These are phyloP conservation scores for Salix arbutifolia DNA, from an alignment of 345 rosid species.

Conservation along the genomic window DNA sequence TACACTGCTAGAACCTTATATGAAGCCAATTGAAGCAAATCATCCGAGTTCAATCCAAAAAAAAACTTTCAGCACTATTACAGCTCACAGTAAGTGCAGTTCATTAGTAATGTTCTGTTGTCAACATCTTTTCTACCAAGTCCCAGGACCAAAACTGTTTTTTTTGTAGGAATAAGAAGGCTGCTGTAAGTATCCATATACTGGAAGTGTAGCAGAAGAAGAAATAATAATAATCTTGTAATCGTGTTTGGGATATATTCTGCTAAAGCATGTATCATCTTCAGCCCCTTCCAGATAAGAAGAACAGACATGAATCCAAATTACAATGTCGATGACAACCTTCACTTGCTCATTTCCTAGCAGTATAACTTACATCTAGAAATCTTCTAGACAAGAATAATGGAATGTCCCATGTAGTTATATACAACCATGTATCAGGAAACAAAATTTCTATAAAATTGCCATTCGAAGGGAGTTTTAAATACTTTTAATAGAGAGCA, in stretches of 20 bases:
- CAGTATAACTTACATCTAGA: constrained; percentile 1
- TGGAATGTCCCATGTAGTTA: background rate
- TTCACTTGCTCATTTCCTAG: constrained; percentile 4
- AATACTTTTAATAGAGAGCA: background rate
- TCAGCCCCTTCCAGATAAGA: background rate
- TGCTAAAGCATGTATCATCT: background rate
- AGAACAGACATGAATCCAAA: background rate
- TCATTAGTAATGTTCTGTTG: too few species aligned
- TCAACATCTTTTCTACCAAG: too few species aligned
- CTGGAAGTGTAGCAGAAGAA: background rate
- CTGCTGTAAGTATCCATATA: background rate
- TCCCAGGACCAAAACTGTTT: too few species aligned
- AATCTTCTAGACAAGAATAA: background rate
- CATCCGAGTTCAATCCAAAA: too few species aligned
- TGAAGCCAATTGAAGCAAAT: too few species aligned
- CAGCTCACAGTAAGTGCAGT: too few species aligned
- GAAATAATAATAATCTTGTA: too few species aligned
- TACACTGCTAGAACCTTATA: too few species aligned
- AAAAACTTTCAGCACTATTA: too few species aligned
- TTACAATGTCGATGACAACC: background rate
- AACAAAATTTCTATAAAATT: constrained; percentile 7
- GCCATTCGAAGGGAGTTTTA: background rate
- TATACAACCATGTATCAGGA: background rate
- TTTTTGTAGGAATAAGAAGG: background rate
- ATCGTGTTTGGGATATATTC: too few species aligned